phyloP scores from a whole-genome alignment of 352 stramenopile genomes.

The Blastocystis sp. region DNA sequence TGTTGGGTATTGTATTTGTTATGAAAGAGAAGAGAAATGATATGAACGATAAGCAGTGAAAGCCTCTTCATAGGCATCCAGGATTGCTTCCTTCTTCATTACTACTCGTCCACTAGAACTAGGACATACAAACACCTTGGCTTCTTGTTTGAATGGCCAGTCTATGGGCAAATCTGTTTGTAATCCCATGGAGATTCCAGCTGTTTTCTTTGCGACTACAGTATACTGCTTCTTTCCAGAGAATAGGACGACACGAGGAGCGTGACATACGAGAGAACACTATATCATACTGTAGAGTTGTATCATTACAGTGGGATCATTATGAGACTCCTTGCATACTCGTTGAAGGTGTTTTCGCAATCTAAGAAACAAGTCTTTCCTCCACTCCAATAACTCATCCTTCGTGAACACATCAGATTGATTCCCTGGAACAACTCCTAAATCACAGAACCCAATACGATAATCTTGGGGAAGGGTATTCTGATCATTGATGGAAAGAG shows the following conservation, averaged over 20 bases:
- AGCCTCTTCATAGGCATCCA: slow-evolving; percentile 32
- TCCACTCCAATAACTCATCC: neutral
- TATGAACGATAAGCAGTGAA: neutral
- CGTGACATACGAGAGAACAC: slow-evolving; percentile 32
- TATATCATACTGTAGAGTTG: neutral
- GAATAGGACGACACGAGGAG: slow-evolving; percentile 37
- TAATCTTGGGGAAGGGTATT: slow-evolving; percentile 22
- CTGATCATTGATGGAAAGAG: slow-evolving; percentile 37
- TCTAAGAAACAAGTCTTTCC: slow-evolving; percentile 2
- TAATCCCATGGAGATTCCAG: neutral
- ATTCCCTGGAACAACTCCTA: slow-evolving; percentile 46
- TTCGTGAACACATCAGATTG: slow-evolving; percentile 25
- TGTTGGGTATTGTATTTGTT: slow-evolving; percentile 47
- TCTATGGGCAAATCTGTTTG: neutral
- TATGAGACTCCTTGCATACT: slow-evolving; percentile 25
- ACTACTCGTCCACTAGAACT: slow-evolving; percentile 55
- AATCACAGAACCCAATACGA: slow-evolving; percentile 42
- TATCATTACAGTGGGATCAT: slow-evolving; percentile 20
- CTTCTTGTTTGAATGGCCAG: neutral
- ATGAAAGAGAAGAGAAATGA: neutral
- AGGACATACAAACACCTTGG: slow-evolving; percentile 61
- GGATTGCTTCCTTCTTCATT: slow-evolving; percentile 59
- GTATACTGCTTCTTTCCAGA: slow-evolving; percentile 26
- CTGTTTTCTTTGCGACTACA: neutral
- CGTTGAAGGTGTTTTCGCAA: neutral